Conservation (phyloP, 768 basidiomycete genomes). For the Kwoniella sp. region DNA sequence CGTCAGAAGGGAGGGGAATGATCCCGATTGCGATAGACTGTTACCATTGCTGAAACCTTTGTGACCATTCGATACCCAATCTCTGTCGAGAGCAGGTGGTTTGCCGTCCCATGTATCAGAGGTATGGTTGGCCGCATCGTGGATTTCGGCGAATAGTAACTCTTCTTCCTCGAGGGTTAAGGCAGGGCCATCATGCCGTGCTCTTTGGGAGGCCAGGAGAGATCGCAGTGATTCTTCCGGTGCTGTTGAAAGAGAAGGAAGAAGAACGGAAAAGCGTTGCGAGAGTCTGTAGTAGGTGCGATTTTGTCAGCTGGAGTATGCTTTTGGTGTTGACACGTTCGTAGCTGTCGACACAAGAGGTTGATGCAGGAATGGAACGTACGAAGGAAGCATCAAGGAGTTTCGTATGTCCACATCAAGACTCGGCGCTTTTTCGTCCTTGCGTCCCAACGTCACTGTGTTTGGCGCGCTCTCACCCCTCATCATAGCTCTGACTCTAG, state of each 20-base stretch:
- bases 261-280: constrained; percentile 47
- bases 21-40: constrained; percentile 4
- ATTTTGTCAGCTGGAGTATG: not conserved
- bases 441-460: not conserved
- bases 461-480: not conserved
- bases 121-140: constrained; percentile 14
- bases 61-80: not conserved
- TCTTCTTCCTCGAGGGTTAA: constrained; percentile 49
- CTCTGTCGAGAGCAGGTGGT: constrained; percentile 21
- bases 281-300: constrained; percentile 28
- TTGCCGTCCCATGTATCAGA: constrained; percentile 37
- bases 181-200: constrained; percentile 33
- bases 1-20: constrained; percentile 16
- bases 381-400: constrained; percentile 50
- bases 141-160: constrained; percentile 44
- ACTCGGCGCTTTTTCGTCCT: constrained; percentile 32
- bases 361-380: constrained; percentile 16
- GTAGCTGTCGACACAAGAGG: not conserved
- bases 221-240: constrained; percentile 41
- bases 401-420: constrained; percentile 44
- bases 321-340: too few relatives aligned
- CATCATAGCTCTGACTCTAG: not conserved
- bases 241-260: constrained; percentile 37
- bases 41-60: not conserved
- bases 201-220: constrained; percentile 42